Percentiles rank a stretch among this genome's conserved stretches.
Evolutionary conservation across 1,139 yeast genomes (phyloP).

Genomic region (Candida mesenterica): DNA sequence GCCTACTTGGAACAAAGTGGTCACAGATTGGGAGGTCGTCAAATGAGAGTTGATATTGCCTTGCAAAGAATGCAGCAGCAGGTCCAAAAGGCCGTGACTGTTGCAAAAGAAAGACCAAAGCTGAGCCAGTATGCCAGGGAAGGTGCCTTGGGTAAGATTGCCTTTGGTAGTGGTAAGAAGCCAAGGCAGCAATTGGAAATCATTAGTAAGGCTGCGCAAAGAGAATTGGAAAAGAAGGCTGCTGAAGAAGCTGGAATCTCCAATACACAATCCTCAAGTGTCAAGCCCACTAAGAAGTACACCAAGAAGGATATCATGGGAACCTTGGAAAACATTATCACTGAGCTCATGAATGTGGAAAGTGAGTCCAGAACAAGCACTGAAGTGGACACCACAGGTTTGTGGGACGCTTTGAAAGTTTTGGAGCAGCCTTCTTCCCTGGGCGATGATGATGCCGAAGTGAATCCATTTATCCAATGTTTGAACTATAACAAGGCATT

Average conservation of each 20-base stretch:
- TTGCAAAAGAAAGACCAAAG: constrained; percentile 88
- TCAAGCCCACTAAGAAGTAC: constrained; percentile 33
- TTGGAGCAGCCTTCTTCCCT: constrained; percentile 49
- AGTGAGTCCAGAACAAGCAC: constrained; percentile 72
- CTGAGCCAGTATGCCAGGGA: constrained; percentile 69
- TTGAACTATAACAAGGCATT: constrained; percentile 85
- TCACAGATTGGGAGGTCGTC: constrained; percentile 84
- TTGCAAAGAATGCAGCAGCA: constrained; percentile 98
- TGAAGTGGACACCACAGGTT: constrained; percentile 51
- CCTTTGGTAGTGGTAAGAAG: constrained; percentile 77
- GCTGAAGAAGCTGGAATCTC: constrained; percentile 17
- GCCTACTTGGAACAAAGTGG: constrained; percentile 95
- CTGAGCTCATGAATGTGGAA: constrained; percentile 76
- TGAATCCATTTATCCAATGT: constrained; percentile 83
- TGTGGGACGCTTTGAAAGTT: constrained; percentile 81
- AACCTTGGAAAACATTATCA: constrained; percentile 73
- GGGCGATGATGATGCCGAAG: constrained; percentile 43
- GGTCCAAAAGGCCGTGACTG: constrained; percentile 94
- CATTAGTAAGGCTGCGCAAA: constrained; percentile 53
- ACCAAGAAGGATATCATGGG: constrained; percentile 48
- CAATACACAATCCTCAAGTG: constrained; percentile 22
- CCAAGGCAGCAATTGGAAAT: constrained; percentile 88
- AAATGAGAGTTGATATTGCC: constrained; percentile 90
- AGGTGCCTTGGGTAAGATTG: constrained; percentile 89
- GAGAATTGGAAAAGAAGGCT: constrained; percentile 40